Base-by-base conservation (phyloP, 176 grass and related monocot species). In the Cymbopogon citratus region DNA sequence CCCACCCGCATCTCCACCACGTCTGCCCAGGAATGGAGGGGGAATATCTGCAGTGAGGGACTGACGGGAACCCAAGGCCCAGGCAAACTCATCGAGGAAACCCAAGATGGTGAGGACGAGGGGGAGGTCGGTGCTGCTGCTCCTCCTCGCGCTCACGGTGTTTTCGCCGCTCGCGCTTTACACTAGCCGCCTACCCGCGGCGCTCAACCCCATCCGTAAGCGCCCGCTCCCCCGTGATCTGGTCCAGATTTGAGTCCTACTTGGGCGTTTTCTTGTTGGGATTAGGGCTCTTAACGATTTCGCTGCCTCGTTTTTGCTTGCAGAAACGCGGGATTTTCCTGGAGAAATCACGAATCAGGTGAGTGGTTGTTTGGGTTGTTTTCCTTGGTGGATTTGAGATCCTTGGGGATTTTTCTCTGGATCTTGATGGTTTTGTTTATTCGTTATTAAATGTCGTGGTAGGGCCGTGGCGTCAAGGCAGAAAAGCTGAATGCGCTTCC, bases 81-180 rank as follows among this genome's bases (percentile, higher is more conserved):
- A 25, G n/a, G 0, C 56, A 5, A 25, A 24, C 56, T 5, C 66
- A 60, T 3, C 23, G 23, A 70, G n/a, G 40, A 51, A 59, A 57
- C 21, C 13, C 46, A 41, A 49, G 44, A 88, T 78, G 75, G 75
- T 16, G 69, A 44, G 67, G 66, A 43, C 40, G 69, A 74, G 60
- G 67, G 5, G 66, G 43, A 62, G 59, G 66, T 71, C 23, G 16
- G 76, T 80, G 68, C 27, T 84, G 23, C 60, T 84, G 14, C 57
- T 84, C 0, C 81, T 88, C 66, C 81, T 88, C 48, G 25, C 36
- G 45, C 43, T 84, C 35, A 84, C 81, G 26, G 68, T 88, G 75
- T 69, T 88, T 61, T 77, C 26, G 44, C 87, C 69, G 26, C 60
- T 88, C 26, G 81, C 66, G 41, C 69, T 88, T 75, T 84, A 79